These are phyloP conservation scores for Solanum chilense DNA, from an alignment of 257 asterid genomes.

Conservation along the genomic window DNA sequence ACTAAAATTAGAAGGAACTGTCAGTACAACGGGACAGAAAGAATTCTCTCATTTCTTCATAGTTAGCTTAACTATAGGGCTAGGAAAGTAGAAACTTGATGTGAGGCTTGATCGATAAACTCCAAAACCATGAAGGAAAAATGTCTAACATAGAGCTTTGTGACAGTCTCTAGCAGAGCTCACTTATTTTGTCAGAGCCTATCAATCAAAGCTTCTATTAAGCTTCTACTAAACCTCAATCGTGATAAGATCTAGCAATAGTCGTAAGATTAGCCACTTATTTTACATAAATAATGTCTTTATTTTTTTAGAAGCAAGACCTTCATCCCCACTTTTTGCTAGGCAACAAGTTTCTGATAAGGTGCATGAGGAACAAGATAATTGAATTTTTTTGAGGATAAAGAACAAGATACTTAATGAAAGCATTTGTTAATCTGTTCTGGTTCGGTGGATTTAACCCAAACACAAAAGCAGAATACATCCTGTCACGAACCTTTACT, in stretches of 20 bases:
- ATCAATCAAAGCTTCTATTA: neutral
- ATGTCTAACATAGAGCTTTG: neutral
- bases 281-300: neutral
- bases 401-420: neutral
- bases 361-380: neutral
- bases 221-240: neutral
- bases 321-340: neutral
- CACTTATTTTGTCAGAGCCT: neutral
- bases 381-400: neutral
- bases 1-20: neutral
- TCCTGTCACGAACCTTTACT: neutral
- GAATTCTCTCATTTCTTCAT: neutral
- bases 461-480: neutral
- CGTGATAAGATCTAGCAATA: neutral
- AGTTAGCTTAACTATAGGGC: neutral
- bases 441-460: neutral
- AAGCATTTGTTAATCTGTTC: neutral
- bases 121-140: slow-evolving; percentile 6
- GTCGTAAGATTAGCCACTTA: neutral
- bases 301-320: neutral
- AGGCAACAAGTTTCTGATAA: neutral
- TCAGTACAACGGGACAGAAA: neutral
- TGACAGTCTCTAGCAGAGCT: neutral
- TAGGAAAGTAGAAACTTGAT: neutral
- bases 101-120: neutral